Conservation (phyloP, 495 filamentous ascomycete species). For the Xylaria grammica region DNA sequence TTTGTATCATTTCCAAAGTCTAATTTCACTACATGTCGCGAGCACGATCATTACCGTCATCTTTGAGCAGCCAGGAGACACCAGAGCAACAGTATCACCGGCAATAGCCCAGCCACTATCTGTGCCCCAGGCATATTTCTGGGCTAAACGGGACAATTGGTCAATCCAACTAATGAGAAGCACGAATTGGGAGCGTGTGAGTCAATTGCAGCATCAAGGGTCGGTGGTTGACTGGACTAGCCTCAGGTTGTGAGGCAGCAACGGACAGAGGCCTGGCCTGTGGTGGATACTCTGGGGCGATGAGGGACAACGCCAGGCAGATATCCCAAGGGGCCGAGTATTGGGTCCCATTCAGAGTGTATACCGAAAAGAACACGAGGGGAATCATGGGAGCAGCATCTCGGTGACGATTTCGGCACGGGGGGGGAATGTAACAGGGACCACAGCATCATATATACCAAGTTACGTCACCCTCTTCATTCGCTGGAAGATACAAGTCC, state of each 20-base stretch:
- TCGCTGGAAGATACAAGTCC: background rate
- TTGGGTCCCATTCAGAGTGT: background rate
- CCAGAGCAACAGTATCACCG: constrained; percentile 3
- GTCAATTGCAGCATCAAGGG: constrained; percentile 17
- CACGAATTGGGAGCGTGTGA: constrained; percentile 2
- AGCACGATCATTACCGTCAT: background rate
- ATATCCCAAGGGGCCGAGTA: background rate
- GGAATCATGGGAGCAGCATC: background rate
- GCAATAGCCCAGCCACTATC: constrained; percentile 8
- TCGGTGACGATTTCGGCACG: background rate
- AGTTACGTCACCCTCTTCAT: too few relatives aligned
- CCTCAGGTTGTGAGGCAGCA: constrained; percentile 16
- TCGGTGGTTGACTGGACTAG: background rate
- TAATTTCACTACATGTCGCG: background rate
- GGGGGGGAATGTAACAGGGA: background rate
- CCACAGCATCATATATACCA: background rate
- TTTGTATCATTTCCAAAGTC: background rate
- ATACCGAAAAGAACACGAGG: background rate
- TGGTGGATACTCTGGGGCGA: constrained; percentile 18
- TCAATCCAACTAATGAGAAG: background rate
- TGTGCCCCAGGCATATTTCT: constrained; percentile 14
- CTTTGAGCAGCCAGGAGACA: background rate
- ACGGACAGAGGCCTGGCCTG: background rate
- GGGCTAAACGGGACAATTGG: constrained; percentile 12
- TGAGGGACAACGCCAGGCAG: constrained; percentile 8